Base-by-base conservation (phyloP, 2,329 filamentous ascomycete genomes). In the Aspergillus sclerotialis region DNA sequence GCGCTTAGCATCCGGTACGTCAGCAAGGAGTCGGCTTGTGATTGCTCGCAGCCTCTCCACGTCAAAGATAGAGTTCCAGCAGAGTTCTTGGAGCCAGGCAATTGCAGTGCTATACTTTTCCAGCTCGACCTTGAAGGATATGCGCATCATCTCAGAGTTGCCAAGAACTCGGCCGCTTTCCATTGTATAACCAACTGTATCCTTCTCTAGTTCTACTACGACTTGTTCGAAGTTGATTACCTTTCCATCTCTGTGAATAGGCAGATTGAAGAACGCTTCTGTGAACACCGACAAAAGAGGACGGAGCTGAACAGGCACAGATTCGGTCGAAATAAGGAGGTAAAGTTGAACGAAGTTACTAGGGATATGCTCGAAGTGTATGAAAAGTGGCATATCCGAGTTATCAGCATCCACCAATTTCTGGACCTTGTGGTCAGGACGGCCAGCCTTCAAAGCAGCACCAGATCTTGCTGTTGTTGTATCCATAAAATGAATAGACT, bases 311-410 rank as follows among this genome's bases (percentile, higher is more conserved):
- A 83, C 73, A 0, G 89, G 86, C 1, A 95, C 70, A 19, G 77
- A 69, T 2, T 79, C 75, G 1, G 88, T 94, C 33, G 86, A 86
- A 32, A 96, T 69, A 36, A 92, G 78, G 14, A 96, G 63, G 30
- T 78, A 82, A 38, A 96, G 74, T 48, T 90, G 83, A 5, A 94
- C 87, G 58, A 98, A 98, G 54, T 87, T 94, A 39, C 86, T 93
- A 2, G 83, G 82, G 10, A 96, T 88, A 52, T 94, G 82, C 62
- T 98, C 92, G 46, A 93, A 98, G 61, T 98, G 90, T n/a, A 98
- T 73, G 61, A 95, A 98, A 2, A 96, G 68, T 0, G 87, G 83
- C n/a, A 80, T 57, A 11, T 71, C 68, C 5, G 69, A 60, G 24
- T 74, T 70, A 26, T 86, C 77, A 10, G 72, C 67, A 55, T 96